Conservation (phyloP, 2,329 filamentous ascomycete species). For the Venturia effusa region DNA sequence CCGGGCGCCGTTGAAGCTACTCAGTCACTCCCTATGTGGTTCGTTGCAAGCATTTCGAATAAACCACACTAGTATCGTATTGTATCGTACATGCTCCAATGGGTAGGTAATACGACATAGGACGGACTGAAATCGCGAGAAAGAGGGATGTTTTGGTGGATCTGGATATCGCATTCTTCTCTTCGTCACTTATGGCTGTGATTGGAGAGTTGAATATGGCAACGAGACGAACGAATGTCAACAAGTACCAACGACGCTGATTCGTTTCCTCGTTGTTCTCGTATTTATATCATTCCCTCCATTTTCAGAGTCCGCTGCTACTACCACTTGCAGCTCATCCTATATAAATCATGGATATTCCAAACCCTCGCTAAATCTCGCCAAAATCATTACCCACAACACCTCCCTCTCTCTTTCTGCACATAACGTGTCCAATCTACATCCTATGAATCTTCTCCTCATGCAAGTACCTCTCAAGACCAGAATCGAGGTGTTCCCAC, state of each 20-base stretch:
- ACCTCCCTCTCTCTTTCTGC: no score
- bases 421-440: no score
- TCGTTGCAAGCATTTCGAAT: no score
- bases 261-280: no score
- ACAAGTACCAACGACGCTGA: not conserved
- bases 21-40: no score
- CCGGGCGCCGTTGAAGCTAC: no score
- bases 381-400: not conserved
- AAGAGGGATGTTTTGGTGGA: no score
- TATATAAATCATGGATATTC: not conserved
- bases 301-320: not conserved
- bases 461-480: constrained; percentile 74
- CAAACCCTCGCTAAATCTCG: not conserved
- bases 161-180: not conserved
- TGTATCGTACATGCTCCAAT: no score
- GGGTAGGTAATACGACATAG: no score
- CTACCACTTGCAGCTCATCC: no score
- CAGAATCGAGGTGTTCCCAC: constrained; percentile 78
- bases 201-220: not conserved
- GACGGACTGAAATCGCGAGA: no score
- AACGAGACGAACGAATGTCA: not conserved
- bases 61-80: no score
- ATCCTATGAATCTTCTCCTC: constrained; percentile 85
- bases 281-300: not conserved
- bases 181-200: not conserved